Evolutionary conservation across 1,284 basidiomycete genomes (phyloP).

Genomic region (Tylopilus sp.): DNA sequence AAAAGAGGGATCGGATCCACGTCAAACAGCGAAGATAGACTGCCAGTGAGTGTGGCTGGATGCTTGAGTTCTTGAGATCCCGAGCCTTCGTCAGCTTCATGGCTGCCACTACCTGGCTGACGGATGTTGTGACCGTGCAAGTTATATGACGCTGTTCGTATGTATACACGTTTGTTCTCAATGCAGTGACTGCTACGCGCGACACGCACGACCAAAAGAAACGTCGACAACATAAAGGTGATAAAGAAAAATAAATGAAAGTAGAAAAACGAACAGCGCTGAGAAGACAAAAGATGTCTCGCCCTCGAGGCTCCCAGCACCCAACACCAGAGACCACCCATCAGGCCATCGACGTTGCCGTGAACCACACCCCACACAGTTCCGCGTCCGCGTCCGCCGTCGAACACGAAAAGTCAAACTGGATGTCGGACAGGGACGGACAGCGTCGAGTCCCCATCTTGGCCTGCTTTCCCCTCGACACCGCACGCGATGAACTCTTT

Average conservation of each 20-base stretch:
- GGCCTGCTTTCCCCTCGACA: slow-evolving; percentile 25
- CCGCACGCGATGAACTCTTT: slow-evolving; percentile 31
- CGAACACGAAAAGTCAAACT: slow-evolving; percentile 31
- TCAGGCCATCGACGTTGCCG: slow-evolving; percentile 2
- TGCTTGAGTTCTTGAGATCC: no score
- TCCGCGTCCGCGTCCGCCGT: slow-evolving; percentile 25
- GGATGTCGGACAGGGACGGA: slow-evolving; percentile 26
- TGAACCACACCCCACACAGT: slow-evolving; percentile 33
- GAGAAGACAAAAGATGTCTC: no score
- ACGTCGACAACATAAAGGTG: neutral
- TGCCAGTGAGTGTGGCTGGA: no score
- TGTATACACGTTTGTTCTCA: slow-evolving; percentile 2
- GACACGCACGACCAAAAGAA: neutral
- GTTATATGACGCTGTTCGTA: neutral
- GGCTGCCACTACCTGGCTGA: no score
- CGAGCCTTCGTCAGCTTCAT: no score
- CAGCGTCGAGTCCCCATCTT: slow-evolving; percentile 30
- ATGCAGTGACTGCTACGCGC: neutral
- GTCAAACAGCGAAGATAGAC: no score
- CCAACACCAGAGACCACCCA: no score
- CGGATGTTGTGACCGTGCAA: no score
- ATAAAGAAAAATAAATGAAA: neutral
- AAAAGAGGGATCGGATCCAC: no score
- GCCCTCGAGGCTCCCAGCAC: no score
- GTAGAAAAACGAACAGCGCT: no score